phyloP scores from a whole-genome alignment of 768 basidiomycete genomes.

The Boletus eberwhitei region DNA sequence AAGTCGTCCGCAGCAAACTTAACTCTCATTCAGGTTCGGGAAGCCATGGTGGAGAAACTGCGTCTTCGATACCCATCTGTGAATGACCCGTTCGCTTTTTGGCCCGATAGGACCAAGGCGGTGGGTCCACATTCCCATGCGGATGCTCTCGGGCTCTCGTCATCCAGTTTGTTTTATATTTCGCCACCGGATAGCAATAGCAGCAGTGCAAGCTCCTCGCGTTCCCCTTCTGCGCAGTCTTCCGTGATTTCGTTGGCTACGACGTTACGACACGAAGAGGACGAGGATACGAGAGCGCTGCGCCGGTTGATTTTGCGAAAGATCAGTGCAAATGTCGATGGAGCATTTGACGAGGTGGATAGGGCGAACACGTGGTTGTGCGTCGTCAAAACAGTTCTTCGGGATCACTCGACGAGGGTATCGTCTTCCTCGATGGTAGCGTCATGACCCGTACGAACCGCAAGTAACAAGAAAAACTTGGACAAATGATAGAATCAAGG shows the following conservation, averaged over 20 bases:
- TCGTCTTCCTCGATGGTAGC: slow-evolving; percentile 3
- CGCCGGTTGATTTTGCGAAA: slow-evolving; percentile 65
- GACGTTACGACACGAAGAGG: slow-evolving; percentile 52
- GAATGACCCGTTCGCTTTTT: slow-evolving; percentile 21
- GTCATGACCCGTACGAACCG: slow-evolving; percentile 12
- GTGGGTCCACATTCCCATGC: background rate
- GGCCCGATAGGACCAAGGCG: slow-evolving; percentile 5
- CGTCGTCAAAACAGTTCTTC: slow-evolving; percentile 61
- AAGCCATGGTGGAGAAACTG: slow-evolving; percentile 44
- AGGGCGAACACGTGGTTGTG: slow-evolving; percentile 55
- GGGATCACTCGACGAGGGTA: slow-evolving; percentile 42
- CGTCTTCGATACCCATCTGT: slow-evolving; percentile 27
- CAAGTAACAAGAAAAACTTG: background rate
- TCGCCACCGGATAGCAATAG: slow-evolving; percentile 14
- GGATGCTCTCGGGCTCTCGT: slow-evolving; percentile 3
- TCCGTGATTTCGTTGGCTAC: slow-evolving; percentile 45
- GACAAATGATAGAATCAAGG: background rate
- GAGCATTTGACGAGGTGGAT: slow-evolving; percentile 63
- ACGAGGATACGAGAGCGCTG: slow-evolving; percentile 60
- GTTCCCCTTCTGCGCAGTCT: slow-evolving; percentile 31
- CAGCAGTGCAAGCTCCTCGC: slow-evolving; percentile 13
- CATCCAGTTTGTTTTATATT: slow-evolving; percentile 20
- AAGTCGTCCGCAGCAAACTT: slow-evolving; percentile 2
- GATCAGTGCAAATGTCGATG: slow-evolving; percentile 53
- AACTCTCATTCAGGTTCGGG: slow-evolving; percentile 42